Base-by-base conservation (phyloP, 306 rosid genomes). In the Geum urbanum region DNA sequence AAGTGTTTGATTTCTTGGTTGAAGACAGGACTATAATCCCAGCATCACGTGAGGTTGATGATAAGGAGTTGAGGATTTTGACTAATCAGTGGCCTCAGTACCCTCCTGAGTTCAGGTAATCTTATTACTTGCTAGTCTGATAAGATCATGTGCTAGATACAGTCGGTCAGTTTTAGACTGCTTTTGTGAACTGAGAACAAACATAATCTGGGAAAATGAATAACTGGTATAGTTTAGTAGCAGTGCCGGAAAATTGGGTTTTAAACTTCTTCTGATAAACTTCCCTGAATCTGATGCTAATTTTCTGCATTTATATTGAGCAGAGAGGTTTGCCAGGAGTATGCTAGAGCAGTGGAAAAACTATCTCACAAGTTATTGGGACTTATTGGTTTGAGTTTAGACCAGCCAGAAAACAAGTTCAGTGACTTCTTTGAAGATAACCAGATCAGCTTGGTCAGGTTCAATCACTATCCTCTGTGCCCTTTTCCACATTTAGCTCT, bases 401-500 rank as follows among this genome's bases (percentile, higher is more conserved):
- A 85, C 39, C 70, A 84, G 50, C 73, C 69, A 32, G 72, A 86
- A 15, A 82, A 81, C 51, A 77, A 77, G 74, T 63, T 92, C 50
- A 72, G 73, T 1, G 74, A 75, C 9, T 78, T 60, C 73, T 88
- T 92, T 78, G 70, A 57, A 66, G 87, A 83, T n/a, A 83, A 90
- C n/a, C 88, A 92, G 43, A 85, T 75, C 0, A 90, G 86, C 76
- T 8, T 74, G 32, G 56, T 84, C 43, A 62, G 98, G 54, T 71
- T 92, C 66, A 92, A 88, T 24, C 84, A 69, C 71, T 92, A 92
- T 68, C 96, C 98, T 16, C 85, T 88, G 4, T 90, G 97, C 43
- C 90, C 94, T 27, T 79, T 63, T 32, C 94, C 98, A 37, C 72
- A 85, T 55, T 78, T 88, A 4, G 96, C 87, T 51, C 91, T 92